These are phyloP conservation scores for Xylariaceae sp. DNA, from an alignment of 2,329 filamentous ascomycete species.

Conservation along the genomic window DNA sequence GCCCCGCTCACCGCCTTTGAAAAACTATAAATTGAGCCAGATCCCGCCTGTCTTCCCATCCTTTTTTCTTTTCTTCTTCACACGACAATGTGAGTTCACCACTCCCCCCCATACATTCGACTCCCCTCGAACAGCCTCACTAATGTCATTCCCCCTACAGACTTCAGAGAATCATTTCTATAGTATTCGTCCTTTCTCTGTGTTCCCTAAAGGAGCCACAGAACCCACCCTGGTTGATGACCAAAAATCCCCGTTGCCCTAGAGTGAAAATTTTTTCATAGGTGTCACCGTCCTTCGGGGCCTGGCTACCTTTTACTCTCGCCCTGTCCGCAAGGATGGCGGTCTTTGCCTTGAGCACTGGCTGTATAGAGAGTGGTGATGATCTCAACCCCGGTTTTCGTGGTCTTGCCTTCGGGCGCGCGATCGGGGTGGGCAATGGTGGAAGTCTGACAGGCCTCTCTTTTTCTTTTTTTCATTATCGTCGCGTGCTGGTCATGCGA, in stretches of 20 bases:
- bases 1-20: constrained; percentile 17
- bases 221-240: constrained; percentile 96
- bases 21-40: constrained; percentile 37
- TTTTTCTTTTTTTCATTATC: constrained; percentile 53
- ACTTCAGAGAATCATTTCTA: constrained; percentile 86
- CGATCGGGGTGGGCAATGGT: constrained; percentile 73
- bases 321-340: constrained; percentile 58
- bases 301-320: constrained; percentile 44
- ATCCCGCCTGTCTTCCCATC: constrained; percentile 30
- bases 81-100: constrained; percentile 54
- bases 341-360: constrained; percentile 33
- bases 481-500: constrained; percentile 42
- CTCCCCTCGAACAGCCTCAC: constrained; percentile 9
- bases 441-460: constrained; percentile 78
- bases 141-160: constrained; percentile 19
- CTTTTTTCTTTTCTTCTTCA: constrained; percentile 46
- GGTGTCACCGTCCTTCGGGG: constrained; percentile 36
- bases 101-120: constrained; percentile 34
- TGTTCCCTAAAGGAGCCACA: constrained; percentile 90
- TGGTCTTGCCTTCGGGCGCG: constrained; percentile 72
- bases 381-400: constrained; percentile 73
- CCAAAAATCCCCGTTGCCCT: constrained; percentile 76
- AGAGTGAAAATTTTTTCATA: constrained; percentile 69
- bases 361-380: constrained; percentile 87
- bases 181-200: constrained; percentile 89